phyloP scores from a whole-genome alignment of 1,284 basidiomycete species.

The Sphaerobolus stellatus region DNA sequence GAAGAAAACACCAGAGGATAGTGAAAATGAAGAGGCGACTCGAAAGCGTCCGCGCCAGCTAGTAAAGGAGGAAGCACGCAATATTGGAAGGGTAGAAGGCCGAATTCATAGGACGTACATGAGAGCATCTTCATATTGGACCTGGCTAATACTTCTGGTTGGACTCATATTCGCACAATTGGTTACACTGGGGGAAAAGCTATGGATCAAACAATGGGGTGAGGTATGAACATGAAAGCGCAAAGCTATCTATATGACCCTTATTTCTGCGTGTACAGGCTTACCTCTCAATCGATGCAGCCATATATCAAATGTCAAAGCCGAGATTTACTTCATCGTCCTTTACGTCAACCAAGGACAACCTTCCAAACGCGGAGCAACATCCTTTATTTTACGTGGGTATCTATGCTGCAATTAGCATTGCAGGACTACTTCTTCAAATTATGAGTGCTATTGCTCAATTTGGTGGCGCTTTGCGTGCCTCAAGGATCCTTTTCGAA shows the following conservation, averaged over 20 bases:
- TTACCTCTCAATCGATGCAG: no score
- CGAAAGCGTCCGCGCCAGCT: constrained; percentile 63
- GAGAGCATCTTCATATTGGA: constrained; percentile 68
- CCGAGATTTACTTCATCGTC: no score
- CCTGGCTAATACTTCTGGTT: constrained; percentile 58
- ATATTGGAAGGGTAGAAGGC: constrained; percentile 77
- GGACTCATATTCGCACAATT: constrained; percentile 40
- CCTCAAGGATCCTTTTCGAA: constrained; percentile 59
- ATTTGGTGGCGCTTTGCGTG: constrained; percentile 61
- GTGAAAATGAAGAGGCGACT: constrained; percentile 18
- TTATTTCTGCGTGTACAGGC: no score
- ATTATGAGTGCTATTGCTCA: constrained; percentile 49
- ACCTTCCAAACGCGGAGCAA: constrained; percentile 47
- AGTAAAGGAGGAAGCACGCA: constrained; percentile 68
- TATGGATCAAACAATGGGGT: constrained; percentile 77
- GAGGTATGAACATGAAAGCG: constrained; percentile 50
- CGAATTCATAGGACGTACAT: constrained; percentile 77
- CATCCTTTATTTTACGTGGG: constrained; percentile 65
- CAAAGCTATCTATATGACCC: no score
- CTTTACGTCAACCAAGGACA: constrained; percentile 5
- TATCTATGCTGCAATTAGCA: constrained; percentile 57
- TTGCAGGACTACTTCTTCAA: constrained; percentile 47
- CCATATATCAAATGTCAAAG: no score
- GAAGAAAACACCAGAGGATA: no score
- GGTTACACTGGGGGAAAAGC: constrained; percentile 58